These are phyloP conservation scores for Cyclocybe aegerita DNA, from an alignment of 768 basidiomycete genomes.

Conservation along the genomic window DNA sequence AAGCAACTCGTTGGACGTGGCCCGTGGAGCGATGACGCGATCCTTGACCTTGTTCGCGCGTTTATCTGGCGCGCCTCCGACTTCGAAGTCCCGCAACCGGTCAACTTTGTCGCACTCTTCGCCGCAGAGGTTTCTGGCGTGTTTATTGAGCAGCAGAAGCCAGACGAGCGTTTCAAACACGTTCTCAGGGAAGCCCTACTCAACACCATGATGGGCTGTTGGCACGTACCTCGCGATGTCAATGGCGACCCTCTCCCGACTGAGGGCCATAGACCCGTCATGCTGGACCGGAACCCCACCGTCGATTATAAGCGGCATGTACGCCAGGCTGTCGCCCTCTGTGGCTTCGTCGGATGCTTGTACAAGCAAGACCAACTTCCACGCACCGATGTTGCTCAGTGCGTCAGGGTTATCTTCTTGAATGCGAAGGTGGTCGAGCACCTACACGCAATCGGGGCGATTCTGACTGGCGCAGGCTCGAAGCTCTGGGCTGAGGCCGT, in stretches of 20 bases:
- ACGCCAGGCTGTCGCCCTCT: conserved; percentile 12
- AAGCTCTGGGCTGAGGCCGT: conserved; percentile 11
- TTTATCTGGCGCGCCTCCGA: conserved; percentile 16
- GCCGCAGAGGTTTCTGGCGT: background rate
- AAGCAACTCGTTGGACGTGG: conserved; percentile 2
- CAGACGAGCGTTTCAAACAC: background rate
- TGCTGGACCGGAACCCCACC: conserved; percentile 3
- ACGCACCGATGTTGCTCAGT: conserved; percentile 7
- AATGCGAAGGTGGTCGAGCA: conserved; percentile 14
- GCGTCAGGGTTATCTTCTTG: conserved; percentile 12
- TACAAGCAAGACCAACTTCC: conserved; percentile 9
- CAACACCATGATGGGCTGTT: too few species aligned
- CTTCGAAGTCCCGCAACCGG: background rate
- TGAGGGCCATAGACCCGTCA: conserved; percentile 7
- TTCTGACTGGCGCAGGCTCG: conserved; percentile 13
- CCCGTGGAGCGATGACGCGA: conserved; percentile 12
- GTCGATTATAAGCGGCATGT: conserved; percentile 3
- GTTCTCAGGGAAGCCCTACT: too few species aligned
- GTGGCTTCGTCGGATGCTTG: conserved; percentile 17
- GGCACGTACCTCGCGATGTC: too few species aligned
- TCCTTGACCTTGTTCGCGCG: conserved; percentile 12
- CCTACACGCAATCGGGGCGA: conserved; percentile 8
- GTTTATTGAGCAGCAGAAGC: background rate
- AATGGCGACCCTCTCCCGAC: too few species aligned
- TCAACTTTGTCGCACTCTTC: conserved; percentile 2